Percentiles rank a stretch among this genome's conserved stretches.
Conservation (phyloP, 345 rosid species). For the Sisymbrium altissimum region DNA sequence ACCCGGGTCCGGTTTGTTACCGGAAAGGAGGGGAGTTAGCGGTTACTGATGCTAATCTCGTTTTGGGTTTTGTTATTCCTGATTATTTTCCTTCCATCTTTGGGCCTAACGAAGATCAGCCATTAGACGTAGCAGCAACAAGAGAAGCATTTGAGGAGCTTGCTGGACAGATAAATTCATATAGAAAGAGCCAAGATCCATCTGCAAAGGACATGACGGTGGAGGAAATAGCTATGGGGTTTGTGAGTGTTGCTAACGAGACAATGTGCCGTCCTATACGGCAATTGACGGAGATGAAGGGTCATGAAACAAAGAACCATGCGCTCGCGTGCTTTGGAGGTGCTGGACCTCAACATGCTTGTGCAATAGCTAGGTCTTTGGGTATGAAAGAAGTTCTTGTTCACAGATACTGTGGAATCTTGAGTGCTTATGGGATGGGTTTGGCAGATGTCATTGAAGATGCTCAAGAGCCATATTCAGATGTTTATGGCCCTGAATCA, state of each 20-base stretch:
- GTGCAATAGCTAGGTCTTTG: conserved; percentile 88
- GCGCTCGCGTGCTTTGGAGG: conserved; percentile 98
- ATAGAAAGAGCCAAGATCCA: conserved; percentile 75
- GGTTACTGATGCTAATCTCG: conserved; percentile 89
- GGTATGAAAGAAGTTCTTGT: conserved; percentile 92
- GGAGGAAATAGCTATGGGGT: conserved; percentile 88
- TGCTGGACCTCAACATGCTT: conserved; percentile 98
- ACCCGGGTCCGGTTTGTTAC: conserved; percentile 96
- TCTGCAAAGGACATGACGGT: conserved; percentile 70
- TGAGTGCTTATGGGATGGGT: conserved; percentile 99
- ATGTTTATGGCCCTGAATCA: conserved; percentile 68
- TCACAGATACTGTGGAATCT: conserved; percentile 85
- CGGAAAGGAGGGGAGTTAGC: conserved; percentile 92
- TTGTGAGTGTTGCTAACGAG: conserved; percentile 93
- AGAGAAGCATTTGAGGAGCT: conserved; percentile 76
- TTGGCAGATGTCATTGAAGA: conserved; percentile 97
- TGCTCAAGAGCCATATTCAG: conserved; percentile 90
- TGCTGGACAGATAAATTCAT: conserved; percentile 67
- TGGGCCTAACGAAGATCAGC: conserved; percentile 81
- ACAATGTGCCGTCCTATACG: conserved; percentile 98
- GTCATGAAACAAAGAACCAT: conserved; percentile 91
- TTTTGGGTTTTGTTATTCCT: conserved; percentile 88
- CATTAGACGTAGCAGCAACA: conserved; percentile 68
- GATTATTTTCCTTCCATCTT: conserved; percentile 93
- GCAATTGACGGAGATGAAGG: conserved; percentile 96